Evolutionary conservation across 305 asterid genomes (phyloP), one percentile per base, ranked within the genome.

Genomic region (Fraxinus sp.): DNA sequence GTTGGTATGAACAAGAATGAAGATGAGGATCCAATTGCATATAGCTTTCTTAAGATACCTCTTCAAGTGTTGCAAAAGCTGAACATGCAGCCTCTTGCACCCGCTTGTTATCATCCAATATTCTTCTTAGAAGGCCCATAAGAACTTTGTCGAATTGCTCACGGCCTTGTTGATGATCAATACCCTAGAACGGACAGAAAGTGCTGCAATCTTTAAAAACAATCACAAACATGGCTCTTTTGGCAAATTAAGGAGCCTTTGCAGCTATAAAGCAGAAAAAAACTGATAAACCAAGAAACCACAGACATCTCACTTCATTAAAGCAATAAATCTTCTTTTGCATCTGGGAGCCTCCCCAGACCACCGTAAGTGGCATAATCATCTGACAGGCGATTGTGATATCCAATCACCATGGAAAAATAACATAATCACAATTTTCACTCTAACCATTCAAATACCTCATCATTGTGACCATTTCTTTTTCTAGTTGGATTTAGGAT

Each of bases 11-110:
- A 20, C 5, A 32, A 6, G 13, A 33, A 36, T 36, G 36, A 26
- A 41, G 49, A 79, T 57, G 4, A 44, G 66, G 71, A 68, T n/a
- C 83, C 59, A 78, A 33, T 28, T 30, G 44, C 76, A 18, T 32
- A 59, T 20, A 72, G 75, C 76, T 71, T 77, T 26, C 18, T 46
- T 24, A 13, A 77, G 37, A 76, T 44, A 94, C 99, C 99, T 96
- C 99, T 91, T 94, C 99, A 57, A 96, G 96, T 49, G 98, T 94
- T 35, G 99, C 98, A 92, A 96, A 96, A 85, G 99, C 98, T 77
- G 99, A 96, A 89, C 99, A 96, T 81, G 99, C 99, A 87, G 98
- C 99, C 87, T 96, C 98, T 86, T 96, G 99, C 85, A 96, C 99
- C 85, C 97, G 91, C 88, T 96, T 96, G 89, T 92, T 96, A 82